These are phyloP conservation scores for Eutrema heterophyllum DNA, from an alignment of 345 rosid species.

Conservation along the genomic window DNA sequence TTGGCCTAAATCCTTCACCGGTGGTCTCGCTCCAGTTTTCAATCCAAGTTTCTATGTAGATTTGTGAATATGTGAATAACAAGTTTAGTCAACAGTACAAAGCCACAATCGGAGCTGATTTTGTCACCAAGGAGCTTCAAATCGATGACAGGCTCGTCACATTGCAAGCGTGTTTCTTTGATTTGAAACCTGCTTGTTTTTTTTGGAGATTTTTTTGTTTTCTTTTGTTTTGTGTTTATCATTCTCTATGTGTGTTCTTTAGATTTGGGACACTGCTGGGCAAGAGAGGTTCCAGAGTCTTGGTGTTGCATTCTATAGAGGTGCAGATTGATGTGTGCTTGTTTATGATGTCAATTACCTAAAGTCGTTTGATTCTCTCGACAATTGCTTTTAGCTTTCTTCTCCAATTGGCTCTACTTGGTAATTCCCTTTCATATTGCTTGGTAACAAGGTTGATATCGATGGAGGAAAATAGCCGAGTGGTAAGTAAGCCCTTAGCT, in stretches of 20 bases:
- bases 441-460: conserved; percentile 95
- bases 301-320: conserved; percentile 85
- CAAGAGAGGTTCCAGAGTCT: conserved; percentile 93
- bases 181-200: neutral
- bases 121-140: conserved; percentile 81
- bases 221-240: neutral
- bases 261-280: conserved; percentile 96
- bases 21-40: too few relatives aligned
- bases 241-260: neutral
- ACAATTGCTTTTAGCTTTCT: conserved; percentile 33
- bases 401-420: neutral
- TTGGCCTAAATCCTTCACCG: too few relatives aligned
- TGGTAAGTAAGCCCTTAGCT: conserved; percentile 46
- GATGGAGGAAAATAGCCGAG: conserved; percentile 99
- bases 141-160: conserved; percentile 84
- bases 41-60: conserved; percentile 26
- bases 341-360: conserved; percentile 79
- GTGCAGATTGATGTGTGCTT: conserved; percentile 88
- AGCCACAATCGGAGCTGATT: conserved; percentile 94
- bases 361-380: conserved; percentile 75
- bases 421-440: conserved; percentile 78
- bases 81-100: conserved; percentile 87
- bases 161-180: conserved; percentile 49
- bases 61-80: conserved; percentile 65
- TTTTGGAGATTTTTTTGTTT: too few relatives aligned